A percentile compares a stretch with the other conserved stretches of the same genome.
These are phyloP conservation scores for Leishmania mexicana DNA, from an alignment of 208 protist species.

Conservation along the genomic window DNA sequence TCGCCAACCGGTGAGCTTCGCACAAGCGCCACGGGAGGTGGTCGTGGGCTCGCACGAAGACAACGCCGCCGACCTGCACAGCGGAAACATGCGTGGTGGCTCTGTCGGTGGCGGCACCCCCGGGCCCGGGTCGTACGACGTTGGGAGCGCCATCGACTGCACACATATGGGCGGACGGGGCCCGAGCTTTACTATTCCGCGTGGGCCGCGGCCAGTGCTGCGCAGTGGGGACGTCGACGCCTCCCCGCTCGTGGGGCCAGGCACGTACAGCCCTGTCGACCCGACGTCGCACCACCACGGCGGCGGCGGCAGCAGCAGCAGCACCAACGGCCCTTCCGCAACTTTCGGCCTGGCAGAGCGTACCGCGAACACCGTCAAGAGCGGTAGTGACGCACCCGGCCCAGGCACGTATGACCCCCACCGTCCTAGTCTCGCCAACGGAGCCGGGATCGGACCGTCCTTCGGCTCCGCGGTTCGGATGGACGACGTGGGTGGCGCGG, in stretches of 20 bases:
- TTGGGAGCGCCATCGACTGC: background rate
- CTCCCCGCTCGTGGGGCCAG: slow-evolving; percentile 27
- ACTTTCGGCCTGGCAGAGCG: slow-evolving; percentile 8
- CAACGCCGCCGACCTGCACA: background rate
- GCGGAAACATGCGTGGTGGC: background rate
- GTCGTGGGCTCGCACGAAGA: background rate
- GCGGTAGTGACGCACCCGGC: slow-evolving; percentile 12
- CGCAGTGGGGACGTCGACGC: slow-evolving; percentile 25
- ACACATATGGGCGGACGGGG: background rate
- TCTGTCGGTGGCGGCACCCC: background rate
- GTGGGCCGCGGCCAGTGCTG: slow-evolving; percentile 19
- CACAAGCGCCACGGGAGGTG: slow-evolving; percentile 16
- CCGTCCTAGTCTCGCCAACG: background rate
- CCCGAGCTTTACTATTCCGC: slow-evolving; percentile 28
- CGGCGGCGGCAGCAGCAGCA: background rate
- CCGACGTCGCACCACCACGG: background rate
- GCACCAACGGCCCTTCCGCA: background rate
- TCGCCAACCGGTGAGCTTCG: slow-evolving; percentile 6
- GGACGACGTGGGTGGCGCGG: background rate
- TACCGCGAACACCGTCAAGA: slow-evolving; percentile 2
- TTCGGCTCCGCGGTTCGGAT: slow-evolving; percentile 12
- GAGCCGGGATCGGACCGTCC: background rate
- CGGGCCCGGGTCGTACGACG: slow-evolving; percentile 34
- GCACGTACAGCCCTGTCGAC: slow-evolving; percentile 21
- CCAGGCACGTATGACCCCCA: slow-evolving; percentile 22